These are phyloP conservation scores for Salvia miltiorrhiza DNA, from an alignment of 257 asterid species.

Conservation along the genomic window DNA sequence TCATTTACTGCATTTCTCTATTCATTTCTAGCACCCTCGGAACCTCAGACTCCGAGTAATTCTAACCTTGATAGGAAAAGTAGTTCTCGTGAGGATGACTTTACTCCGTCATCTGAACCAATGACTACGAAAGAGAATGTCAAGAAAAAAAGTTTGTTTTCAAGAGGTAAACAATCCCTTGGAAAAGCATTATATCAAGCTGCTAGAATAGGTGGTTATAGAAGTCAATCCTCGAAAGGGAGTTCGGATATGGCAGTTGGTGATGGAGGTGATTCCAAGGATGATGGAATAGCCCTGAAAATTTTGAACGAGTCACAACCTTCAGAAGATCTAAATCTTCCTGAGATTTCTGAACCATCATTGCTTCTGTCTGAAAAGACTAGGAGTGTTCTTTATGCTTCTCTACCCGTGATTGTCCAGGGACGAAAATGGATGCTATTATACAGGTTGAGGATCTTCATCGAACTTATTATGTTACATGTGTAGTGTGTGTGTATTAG, in stretches of 20 bases:
- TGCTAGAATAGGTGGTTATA: conserved; percentile 62
- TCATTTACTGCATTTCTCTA: conserved; percentile 82
- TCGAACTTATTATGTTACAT: neutral
- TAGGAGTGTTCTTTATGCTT: conserved; percentile 50
- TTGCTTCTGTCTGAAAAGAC: conserved; percentile 78
- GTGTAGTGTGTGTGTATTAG: neutral
- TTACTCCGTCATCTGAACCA: conserved; percentile 43
- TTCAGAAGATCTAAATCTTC: conserved; percentile 45
- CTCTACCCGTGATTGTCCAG: conserved; percentile 76
- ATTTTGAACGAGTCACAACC: conserved; percentile 35
- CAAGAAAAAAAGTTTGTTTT: conserved; percentile 61
- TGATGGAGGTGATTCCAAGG: conserved; percentile 36
- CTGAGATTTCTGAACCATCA: conserved; percentile 86
- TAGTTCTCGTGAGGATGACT: conserved; percentile 31
- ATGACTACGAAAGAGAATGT: conserved; percentile 45
- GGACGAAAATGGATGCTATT: conserved; percentile 86
- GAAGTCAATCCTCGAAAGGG: conserved; percentile 50
- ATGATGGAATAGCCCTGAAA: conserved; percentile 48
- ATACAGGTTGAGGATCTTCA: conserved; percentile 54
- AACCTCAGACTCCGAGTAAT: conserved; percentile 36
- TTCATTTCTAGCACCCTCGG: conserved; percentile 74
- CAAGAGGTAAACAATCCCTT: conserved; percentile 74
- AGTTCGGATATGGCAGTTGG: conserved; percentile 42
- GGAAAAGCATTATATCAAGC: conserved; percentile 66
- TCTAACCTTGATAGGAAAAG: conserved; percentile 26